phyloP scores from a whole-genome alignment of 2,329 filamentous ascomycete genomes.

The Coniella vitis region DNA sequence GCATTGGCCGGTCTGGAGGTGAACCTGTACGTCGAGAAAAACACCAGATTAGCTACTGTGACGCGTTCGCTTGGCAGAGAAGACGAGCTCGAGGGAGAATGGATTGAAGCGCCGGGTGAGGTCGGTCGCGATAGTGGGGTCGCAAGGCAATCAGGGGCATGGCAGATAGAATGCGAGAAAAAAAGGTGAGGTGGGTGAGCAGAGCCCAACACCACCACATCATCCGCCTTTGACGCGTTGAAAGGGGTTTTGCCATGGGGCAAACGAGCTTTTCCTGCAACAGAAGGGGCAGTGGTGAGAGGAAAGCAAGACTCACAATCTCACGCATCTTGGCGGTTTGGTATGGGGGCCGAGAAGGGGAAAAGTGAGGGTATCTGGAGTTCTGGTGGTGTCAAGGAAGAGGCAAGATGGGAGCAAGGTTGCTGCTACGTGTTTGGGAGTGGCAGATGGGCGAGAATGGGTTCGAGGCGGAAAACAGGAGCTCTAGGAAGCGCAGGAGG shows the following conservation, averaged over 20 bases:
- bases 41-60: slow-evolving; percentile 45
- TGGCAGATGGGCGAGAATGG: background rate
- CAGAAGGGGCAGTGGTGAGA: slow-evolving; percentile 1
- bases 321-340: slow-evolving; percentile 59
- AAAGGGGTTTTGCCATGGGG: background rate
- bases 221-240: slow-evolving; percentile 22
- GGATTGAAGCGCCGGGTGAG: slow-evolving; percentile 6
- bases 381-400: background rate
- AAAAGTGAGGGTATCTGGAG: slow-evolving; percentile 1
- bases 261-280: background rate
- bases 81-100: background rate
- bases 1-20: slow-evolving; percentile 99
- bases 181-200: background rate
- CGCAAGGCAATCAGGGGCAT: slow-evolving; percentile 22
- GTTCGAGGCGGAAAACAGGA: slow-evolving; percentile 11
- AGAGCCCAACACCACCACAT: slow-evolving; percentile 4
- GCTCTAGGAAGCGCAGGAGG: slow-evolving; percentile 8
- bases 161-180: slow-evolving; percentile 10
- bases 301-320: slow-evolving; percentile 51
- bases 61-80: slow-evolving; percentile 15
- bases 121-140: slow-evolving; percentile 21
- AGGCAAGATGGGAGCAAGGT: slow-evolving; percentile 9
- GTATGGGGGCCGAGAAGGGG: slow-evolving; percentile 5
- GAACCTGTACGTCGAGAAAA: slow-evolving; percentile 64
- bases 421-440: slow-evolving; percentile 1